Percentiles rank a stretch among this genome's conserved stretches.
phyloP scores from a whole-genome alignment of 2,329 filamentous ascomycete species.

The Sporothrix phasma region DNA sequence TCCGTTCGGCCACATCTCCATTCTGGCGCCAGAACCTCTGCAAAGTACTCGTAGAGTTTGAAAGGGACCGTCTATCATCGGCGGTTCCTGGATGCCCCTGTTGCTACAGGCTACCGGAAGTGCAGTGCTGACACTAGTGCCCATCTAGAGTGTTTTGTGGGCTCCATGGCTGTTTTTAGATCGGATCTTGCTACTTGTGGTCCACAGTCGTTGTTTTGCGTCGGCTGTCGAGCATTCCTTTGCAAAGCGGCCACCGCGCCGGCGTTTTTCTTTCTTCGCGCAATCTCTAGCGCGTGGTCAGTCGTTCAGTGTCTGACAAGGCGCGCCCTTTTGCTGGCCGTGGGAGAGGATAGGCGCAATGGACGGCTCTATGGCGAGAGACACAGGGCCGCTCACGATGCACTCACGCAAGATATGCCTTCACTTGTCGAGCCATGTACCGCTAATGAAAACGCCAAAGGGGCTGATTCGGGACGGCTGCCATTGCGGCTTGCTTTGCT shows the following conservation, averaged over 20 bases:
- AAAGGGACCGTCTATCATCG: not conserved
- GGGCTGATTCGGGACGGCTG: not conserved
- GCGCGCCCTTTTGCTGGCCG: not conserved
- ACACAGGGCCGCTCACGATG: not conserved
- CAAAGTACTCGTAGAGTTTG: too few relatives aligned
- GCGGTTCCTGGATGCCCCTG: not conserved
- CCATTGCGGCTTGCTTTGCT: not conserved
- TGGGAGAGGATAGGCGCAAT: too few relatives aligned
- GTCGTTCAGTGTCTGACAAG: not conserved
- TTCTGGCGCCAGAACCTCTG: not conserved
- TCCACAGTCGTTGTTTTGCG: not conserved
- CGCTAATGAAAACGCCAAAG: not conserved
- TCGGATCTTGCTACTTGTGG: not conserved
- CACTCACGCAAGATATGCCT: too few relatives aligned
- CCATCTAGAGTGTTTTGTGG: not conserved
- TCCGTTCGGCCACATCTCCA: not conserved
- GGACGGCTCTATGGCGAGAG: not conserved
- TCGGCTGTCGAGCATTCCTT: not conserved
- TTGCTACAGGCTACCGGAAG: constrained; percentile 7
- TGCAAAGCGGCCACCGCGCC: not conserved
- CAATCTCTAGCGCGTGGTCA: not conserved
- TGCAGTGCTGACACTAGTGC: not conserved
- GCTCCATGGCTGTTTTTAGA: not conserved
- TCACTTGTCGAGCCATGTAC: not conserved
- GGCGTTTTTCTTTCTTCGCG: not conserved